These are phyloP conservation scores for Trichosporon ovoides DNA, from an alignment of 1,284 basidiomycete species.

Conservation along the genomic window DNA sequence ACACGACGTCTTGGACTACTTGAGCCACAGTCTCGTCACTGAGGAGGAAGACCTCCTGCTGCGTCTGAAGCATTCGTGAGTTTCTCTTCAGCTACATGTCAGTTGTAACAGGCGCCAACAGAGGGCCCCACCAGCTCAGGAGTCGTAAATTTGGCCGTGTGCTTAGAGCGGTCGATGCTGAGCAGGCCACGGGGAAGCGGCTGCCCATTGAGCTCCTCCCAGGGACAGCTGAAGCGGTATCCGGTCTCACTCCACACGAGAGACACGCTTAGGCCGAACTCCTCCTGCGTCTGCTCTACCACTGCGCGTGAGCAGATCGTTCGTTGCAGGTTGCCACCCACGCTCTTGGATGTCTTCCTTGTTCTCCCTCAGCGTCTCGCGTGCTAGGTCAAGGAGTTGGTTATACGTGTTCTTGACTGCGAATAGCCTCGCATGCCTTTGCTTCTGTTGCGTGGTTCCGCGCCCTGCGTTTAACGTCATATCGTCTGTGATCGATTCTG, in stretches of 20 bases:
- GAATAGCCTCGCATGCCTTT: slow-evolving; percentile 66
- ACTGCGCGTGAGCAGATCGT: background rate
- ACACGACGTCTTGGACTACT: slow-evolving; percentile 61
- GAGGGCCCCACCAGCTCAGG: slow-evolving; percentile 65
- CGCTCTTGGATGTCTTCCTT: slow-evolving; percentile 62
- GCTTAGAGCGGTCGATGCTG: slow-evolving; percentile 14
- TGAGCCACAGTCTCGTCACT: slow-evolving; percentile 75
- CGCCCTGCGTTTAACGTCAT: slow-evolving; percentile 10
- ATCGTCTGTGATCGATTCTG: slow-evolving; percentile 27
- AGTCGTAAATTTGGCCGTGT: slow-evolving; percentile 58
- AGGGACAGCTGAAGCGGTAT: slow-evolving; percentile 7
- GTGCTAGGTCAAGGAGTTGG: slow-evolving; percentile 79
- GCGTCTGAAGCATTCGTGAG: slow-evolving; percentile 29
- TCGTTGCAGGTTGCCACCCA: background rate
- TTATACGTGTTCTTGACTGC: slow-evolving; percentile 77
- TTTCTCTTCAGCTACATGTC: slow-evolving; percentile 33
- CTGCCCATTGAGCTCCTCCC: slow-evolving; percentile 2
- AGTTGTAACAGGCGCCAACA: background rate
- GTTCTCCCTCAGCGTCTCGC: slow-evolving; percentile 87
- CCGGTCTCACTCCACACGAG: slow-evolving; percentile 18
- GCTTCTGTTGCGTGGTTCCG: slow-evolving; percentile 10
- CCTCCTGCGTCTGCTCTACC: background rate
- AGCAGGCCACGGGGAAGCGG: slow-evolving; percentile 9
- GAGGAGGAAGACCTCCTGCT: slow-evolving; percentile 58
- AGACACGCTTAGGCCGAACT: background rate